Base-by-base conservation (phyloP, 225 moss, liverwort and hornwort genomes). In the Physcomitrellopsis africana region DNA sequence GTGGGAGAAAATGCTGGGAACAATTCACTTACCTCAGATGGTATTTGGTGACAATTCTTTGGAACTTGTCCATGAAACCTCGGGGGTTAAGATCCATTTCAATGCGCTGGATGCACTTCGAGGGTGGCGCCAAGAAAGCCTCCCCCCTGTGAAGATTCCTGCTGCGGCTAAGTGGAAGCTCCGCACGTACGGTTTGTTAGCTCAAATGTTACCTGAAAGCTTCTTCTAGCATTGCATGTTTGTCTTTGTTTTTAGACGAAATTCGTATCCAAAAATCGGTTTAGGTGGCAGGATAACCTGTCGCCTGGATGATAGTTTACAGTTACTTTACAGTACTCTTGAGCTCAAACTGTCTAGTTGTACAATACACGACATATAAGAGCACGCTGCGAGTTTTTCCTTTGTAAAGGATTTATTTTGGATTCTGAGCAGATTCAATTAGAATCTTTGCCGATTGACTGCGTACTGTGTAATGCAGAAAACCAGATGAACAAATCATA, bases 161-260 rank as follows among this genome's bases (percentile, higher is more conserved):
- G 94, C 94, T 23, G 97, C 94, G 67, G 93, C 94, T 5, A 89
- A 94, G 75, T 97, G 94, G 94, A 97, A 94, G 83, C 89, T 87
- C 72, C 85, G 91, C 74, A 87, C 89, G 96, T 97, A 84, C 23
- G 27, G 55, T 45, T 43, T 46, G 2, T 15, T 9, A 73, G 20
- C 14, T 67, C 60, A 41, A 60, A 55, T 20, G 44, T 56, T 48
- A 24, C 55, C 29, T 78, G 29, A 52, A 24, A 37, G 32, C 10
- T 26, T 19, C 27, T 44, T n/a, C 27, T 23, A 37, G 13, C 44
- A 15, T 48, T 1, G 15, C 12, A 26, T 43, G 24, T 64, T 12
- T 55, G 22, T 73, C 13, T 61, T 61, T 67, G 15, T 16, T 67
- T 37, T 37, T 19, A 11, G 5, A 29, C 8, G 3, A 7, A 58